These are phyloP conservation scores for Neurospora tetrasperma DNA, from an alignment of 495 filamentous ascomycete genomes.

Conservation along the genomic window DNA sequence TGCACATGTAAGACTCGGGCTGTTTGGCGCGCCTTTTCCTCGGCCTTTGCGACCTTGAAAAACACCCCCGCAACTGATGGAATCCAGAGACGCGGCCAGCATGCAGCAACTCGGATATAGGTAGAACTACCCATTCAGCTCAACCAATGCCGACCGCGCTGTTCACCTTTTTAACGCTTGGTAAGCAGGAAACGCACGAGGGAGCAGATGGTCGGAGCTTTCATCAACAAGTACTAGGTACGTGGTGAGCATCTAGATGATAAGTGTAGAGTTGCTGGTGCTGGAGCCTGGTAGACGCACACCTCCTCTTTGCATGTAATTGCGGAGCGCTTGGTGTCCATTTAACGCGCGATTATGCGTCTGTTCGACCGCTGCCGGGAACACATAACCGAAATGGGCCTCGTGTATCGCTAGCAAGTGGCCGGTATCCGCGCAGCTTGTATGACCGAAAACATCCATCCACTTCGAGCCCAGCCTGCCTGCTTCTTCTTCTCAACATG, in stretches of 20 bases:
- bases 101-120: not conserved
- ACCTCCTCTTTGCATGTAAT: not conserved
- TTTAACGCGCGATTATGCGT: slow-evolving; percentile 1
- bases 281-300: not conserved
- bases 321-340: not conserved
- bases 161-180: not conserved
- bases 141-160: not conserved
- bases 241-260: not conserved
- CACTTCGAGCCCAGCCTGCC: not conserved
- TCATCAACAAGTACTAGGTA: not conserved
- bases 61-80: not conserved
- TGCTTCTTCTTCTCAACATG: not conserved
- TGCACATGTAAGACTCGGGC: not conserved
- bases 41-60: not conserved
- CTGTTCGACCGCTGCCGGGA: not conserved
- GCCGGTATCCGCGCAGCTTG: not conserved
- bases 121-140: not conserved
- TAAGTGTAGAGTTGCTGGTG: not conserved
- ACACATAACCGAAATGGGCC: not conserved
- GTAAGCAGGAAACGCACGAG: not conserved
- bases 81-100: not conserved
- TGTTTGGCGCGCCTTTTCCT: not conserved
- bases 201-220: not conserved
- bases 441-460: not conserved
- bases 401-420: not conserved